Evolutionary conservation across 2,329 filamentous ascomycete genomes (phyloP).

Genomic region (Mycosphaerelloides madeirae): DNA sequence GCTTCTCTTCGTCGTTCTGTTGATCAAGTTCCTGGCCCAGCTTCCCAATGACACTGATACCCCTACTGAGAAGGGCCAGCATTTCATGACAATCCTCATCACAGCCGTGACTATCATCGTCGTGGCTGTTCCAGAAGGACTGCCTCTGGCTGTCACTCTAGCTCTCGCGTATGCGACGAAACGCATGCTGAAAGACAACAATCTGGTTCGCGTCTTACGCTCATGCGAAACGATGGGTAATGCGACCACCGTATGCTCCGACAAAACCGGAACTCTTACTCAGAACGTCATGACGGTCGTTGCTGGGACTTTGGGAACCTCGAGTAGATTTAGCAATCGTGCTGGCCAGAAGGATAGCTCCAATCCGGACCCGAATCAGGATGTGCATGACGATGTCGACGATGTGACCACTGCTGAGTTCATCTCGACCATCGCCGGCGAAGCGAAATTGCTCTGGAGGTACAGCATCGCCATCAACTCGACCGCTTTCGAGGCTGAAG

Average conservation of each 20-base stretch:
- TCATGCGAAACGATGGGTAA: conserved; percentile 70
- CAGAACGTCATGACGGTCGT: conserved; percentile 75
- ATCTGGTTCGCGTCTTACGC: conserved; percentile 62
- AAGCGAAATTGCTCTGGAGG: conserved; percentile 54
- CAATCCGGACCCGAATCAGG: conserved; percentile 22
- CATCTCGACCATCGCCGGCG: conserved; percentile 46
- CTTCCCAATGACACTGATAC: conserved; percentile 52
- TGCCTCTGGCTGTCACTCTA: conserved; percentile 63
- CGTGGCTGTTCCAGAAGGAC: conserved; percentile 63
- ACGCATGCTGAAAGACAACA: conserved; percentile 65
- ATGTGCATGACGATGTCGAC: conserved; percentile 36
- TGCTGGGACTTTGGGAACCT: conserved; percentile 61
- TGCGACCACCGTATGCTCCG: conserved; percentile 71
- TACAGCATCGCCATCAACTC: conserved; percentile 66
- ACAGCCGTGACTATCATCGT: conserved; percentile 63
- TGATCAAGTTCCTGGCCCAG: conserved; percentile 76
- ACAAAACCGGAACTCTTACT: conserved; percentile 71
- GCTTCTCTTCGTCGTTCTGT: conserved; percentile 74
- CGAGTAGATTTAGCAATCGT: conserved; percentile 51
- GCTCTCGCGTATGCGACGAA: conserved; percentile 65
- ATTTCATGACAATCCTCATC: conserved; percentile 60
- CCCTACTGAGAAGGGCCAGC: conserved; percentile 71
- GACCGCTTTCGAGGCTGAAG: conserved; percentile 63
- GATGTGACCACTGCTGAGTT: conserved; percentile 53
- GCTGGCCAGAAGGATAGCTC: conserved; percentile 21